phyloP scores from a whole-genome alignment of 176 grass and related monocot species.

The Pontederia paniculata region DNA sequence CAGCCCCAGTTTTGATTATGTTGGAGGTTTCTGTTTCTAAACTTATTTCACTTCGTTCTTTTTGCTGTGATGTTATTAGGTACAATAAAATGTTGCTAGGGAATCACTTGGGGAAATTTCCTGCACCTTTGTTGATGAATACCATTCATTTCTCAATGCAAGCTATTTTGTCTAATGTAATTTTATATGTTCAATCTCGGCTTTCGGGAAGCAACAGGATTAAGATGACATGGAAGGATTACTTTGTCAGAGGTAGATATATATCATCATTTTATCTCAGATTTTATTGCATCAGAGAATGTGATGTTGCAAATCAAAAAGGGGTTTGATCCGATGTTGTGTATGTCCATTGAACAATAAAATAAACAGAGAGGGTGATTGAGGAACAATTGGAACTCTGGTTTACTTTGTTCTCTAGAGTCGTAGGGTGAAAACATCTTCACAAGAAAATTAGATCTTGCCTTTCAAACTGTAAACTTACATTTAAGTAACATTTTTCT shows the following conservation, averaged over 20 bases:
- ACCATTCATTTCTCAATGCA: slow-evolving; percentile 98
- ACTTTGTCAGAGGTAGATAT: slow-evolving; percentile 49
- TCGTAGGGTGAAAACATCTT: too few relatives aligned
- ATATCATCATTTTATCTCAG: not conserved
- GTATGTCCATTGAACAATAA: too few relatives aligned
- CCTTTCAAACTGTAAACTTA: too few relatives aligned
- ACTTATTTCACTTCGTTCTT: slow-evolving; percentile 15
- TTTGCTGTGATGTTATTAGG: slow-evolving; percentile 27
- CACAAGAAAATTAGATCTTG: too few relatives aligned
- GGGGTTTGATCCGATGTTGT: too few relatives aligned
- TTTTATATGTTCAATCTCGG: slow-evolving; percentile 58
- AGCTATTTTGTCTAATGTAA: slow-evolving; percentile 54
- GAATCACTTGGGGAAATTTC: slow-evolving; percentile 71
- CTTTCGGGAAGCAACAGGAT: slow-evolving; percentile 22
- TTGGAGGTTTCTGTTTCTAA: slow-evolving; percentile 18
- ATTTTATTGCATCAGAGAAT: not conserved
- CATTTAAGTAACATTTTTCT: too few relatives aligned
- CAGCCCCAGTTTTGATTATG: not conserved
- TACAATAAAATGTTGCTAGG: slow-evolving; percentile 98
- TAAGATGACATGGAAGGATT: slow-evolving; percentile 85
- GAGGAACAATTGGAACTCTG: too few relatives aligned
- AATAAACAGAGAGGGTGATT: too few relatives aligned
- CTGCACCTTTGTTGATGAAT: slow-evolving; percentile 93
- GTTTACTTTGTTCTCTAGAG: too few relatives aligned
- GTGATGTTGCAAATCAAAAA: too few relatives aligned